phyloP scores from a whole-genome alignment of 805 yeast species.

The Hagleromyces aurorensis region DNA sequence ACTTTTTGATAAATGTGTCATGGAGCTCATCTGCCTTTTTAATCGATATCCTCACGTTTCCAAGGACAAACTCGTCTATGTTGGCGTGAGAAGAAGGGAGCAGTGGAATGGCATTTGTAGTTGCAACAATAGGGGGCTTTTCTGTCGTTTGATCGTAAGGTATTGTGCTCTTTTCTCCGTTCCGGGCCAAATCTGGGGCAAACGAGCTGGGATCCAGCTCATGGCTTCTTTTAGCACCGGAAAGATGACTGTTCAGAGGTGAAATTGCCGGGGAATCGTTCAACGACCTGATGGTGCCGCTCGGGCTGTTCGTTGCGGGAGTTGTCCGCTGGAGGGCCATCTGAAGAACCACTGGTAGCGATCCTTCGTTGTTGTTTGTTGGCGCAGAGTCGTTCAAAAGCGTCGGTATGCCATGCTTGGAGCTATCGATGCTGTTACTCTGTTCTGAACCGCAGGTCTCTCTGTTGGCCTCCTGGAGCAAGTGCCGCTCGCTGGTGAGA shows the following conservation, averaged over 20 bases:
- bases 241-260: slow-evolving; percentile 3
- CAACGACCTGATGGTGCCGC: slow-evolving; percentile 7
- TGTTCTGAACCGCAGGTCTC: slow-evolving; percentile 13
- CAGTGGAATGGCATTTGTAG: slow-evolving; percentile 25
- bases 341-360: slow-evolving; percentile 38
- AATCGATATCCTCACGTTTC: slow-evolving; percentile 61
- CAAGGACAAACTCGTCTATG: slow-evolving; percentile 61
- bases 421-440: slow-evolving; percentile 3
- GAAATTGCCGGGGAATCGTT: slow-evolving; percentile 8
- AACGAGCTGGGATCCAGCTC: no score
- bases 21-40: slow-evolving; percentile 69
- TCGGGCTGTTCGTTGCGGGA: slow-evolving; percentile 10
- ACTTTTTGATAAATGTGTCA: slow-evolving; percentile 53
- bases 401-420: slow-evolving; percentile 19
- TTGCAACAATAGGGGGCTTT: slow-evolving; percentile 19
- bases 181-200: no score
- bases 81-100: slow-evolving; percentile 27
- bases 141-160: slow-evolving; percentile 1
- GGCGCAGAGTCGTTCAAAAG: slow-evolving; percentile 38
- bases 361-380: slow-evolving; percentile 31
- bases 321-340: slow-evolving; percentile 35
- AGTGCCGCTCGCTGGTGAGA: slow-evolving; percentile 38
- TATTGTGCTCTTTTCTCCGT: no score
- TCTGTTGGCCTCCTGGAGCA: slow-evolving; percentile 31
- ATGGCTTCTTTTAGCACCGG: slow-evolving; percentile 4